Percentiles rank a stretch among this genome's conserved stretches.
Evolutionary conservation across 495 filamentous ascomycete genomes (phyloP).

Genomic region (Trichoderma erinaceum): DNA sequence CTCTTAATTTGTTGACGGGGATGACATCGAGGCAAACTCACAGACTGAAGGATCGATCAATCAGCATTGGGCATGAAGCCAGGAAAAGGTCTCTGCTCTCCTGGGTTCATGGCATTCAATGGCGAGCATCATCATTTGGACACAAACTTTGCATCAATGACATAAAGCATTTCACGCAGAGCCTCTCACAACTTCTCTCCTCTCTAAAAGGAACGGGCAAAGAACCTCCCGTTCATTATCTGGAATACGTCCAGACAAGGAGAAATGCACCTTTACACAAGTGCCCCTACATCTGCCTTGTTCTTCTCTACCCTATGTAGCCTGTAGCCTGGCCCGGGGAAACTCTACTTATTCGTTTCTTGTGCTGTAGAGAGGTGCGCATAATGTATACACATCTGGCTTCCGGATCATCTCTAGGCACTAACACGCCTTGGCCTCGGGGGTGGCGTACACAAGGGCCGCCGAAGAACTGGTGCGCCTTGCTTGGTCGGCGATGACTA

Average conservation of each 20-base stretch:
- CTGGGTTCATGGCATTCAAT: too few species aligned
- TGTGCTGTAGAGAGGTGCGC: background rate
- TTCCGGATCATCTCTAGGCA: background rate
- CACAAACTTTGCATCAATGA: too few species aligned
- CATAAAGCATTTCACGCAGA: too few species aligned
- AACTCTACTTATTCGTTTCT: background rate
- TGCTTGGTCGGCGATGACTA: slow-evolving; percentile 7
- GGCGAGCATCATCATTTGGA: too few species aligned
- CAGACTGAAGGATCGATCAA: background rate
- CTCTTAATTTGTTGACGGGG: background rate
- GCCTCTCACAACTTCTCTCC: too few species aligned
- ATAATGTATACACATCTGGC: background rate
- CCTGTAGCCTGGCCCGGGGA: too few species aligned
- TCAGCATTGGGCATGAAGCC: background rate
- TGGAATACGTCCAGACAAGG: too few species aligned
- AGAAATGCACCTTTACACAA: too few species aligned
- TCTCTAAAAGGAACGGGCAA: too few species aligned
- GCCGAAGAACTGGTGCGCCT: background rate
- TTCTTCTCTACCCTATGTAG: too few species aligned
- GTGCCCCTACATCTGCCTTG: too few species aligned
- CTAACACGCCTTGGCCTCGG: background rate
- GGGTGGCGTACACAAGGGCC: background rate
- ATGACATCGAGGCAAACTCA: background rate
- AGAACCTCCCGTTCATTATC: too few species aligned
- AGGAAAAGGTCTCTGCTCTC: background rate